phyloP scores from a whole-genome alignment of 768 basidiomycete genomes.

The Rhodotorula diobovata region DNA sequence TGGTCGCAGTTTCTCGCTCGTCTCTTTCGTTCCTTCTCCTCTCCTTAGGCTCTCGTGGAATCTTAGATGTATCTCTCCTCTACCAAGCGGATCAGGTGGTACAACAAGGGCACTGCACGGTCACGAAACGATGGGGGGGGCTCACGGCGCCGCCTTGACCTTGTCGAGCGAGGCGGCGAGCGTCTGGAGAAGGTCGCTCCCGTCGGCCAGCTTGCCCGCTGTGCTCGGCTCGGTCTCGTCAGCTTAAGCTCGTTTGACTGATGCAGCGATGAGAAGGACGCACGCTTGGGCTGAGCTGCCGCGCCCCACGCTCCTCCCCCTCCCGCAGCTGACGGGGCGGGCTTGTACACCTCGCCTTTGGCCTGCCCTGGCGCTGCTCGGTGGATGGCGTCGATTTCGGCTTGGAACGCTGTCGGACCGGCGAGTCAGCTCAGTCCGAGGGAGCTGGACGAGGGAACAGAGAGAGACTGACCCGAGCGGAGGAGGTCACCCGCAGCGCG shows the following conservation, averaged over 20 bases:
- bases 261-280: background rate
- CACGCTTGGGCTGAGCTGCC: constrained; percentile 17
- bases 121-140: too few species aligned
- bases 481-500: background rate
- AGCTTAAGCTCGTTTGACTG: background rate
- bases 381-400: constrained; percentile 20
- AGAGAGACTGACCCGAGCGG: background rate
- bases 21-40: background rate
- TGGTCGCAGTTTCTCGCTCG: background rate
- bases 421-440: background rate
- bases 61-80: background rate
- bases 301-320: constrained; percentile 19
- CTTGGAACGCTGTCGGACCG: constrained; percentile 7
- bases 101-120: background rate
- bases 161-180: constrained; percentile 13
- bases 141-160: background rate
- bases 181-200: constrained; percentile 10
- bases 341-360: constrained; percentile 17
- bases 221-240: background rate
- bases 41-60: background rate
- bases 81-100: too few species aligned
- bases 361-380: background rate
- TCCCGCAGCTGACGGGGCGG: background rate
- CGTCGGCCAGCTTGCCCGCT: constrained; percentile 29
- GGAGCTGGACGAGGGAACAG: too few species aligned